Evolutionary conservation across 345 rosid genomes (phyloP), one percentile per base, ranked within the genome.

Genomic region (Salix brachista): DNA sequence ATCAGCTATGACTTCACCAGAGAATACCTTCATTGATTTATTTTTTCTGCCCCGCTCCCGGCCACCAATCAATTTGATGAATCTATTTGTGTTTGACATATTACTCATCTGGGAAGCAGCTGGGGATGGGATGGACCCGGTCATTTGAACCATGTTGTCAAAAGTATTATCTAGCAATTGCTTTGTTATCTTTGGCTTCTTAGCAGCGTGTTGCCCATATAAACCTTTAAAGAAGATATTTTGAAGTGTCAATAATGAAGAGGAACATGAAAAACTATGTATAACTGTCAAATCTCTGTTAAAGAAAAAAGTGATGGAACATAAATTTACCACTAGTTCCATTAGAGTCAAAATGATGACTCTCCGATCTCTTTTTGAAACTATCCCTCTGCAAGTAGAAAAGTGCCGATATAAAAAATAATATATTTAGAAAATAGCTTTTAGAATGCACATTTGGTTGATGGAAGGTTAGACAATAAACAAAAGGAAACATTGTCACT

Each of bases 41-140:
- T 88, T 52, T 88, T 96, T 94, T 84, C 90, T 91, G 79, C 88
- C 88, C 82, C 88, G 85, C 54, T 92, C 98, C 77, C 90, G 89
- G 70, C 91, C 91, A 80, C 85, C 90, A 82, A 89, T 83, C 79
- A 88, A 75, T 87, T 89, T 94, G 81, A 92, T 87, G 41, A 86
- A 79, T 83, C 89, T 94, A 77, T 88, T 87, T 66, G 94, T 90
- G 90, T 87, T 88, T 78, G 98, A 87, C 95, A 96, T 90, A 84
- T 90, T 91, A 86, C 97, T 92, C 92, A 92, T 91, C 81, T 96
- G 98, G 73, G 99, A 94, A 78, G 92, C 93, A 9, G 83, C 91
- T 16, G 96, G 96, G 80, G 97, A 93, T 80, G 96, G 94, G 71
- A 90, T 65, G 18, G 93, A 88, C 56, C 96, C 97, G 71, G 85